phyloP scores from a whole-genome alignment of 192 early-diverging fungal species.

The Coemansia sp. region DNA sequence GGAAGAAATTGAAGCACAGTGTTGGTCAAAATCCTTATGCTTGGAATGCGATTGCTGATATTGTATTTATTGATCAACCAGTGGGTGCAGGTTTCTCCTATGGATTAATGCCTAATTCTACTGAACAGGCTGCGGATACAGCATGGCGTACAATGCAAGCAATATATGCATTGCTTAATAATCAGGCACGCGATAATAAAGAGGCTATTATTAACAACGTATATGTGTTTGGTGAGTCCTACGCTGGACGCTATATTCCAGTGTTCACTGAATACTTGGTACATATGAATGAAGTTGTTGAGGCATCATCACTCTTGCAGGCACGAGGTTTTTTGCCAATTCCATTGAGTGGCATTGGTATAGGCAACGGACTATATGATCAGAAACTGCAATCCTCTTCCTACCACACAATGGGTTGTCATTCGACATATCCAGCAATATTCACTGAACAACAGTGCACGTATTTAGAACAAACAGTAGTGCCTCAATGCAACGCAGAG shows the following conservation, averaged over 20 bases:
- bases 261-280: slow-evolving; percentile 46
- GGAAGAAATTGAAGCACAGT: slow-evolving; percentile 40
- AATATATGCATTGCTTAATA: slow-evolving; percentile 25
- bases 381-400: slow-evolving; percentile 31
- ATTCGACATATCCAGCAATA: slow-evolving; percentile 40
- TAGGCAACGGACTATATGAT: slow-evolving; percentile 60
- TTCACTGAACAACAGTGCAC: slow-evolving; percentile 24
- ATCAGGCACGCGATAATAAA: background rate
- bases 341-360: slow-evolving; percentile 52
- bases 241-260: slow-evolving; percentile 58
- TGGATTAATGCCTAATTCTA: slow-evolving; percentile 50
- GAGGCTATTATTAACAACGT: slow-evolving; percentile 2
- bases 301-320: slow-evolving; percentile 16
- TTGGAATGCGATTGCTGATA: slow-evolving; percentile 74
- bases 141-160: slow-evolving; percentile 56
- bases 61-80: slow-evolving; percentile 57
- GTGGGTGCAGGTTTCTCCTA: slow-evolving; percentile 74
- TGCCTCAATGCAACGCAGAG: slow-evolving; percentile 47
- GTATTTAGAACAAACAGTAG: slow-evolving; percentile 45
- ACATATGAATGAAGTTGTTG: slow-evolving; percentile 35
- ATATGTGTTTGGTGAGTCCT: slow-evolving; percentile 58
- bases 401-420: slow-evolving; percentile 46
- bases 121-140: slow-evolving; percentile 45
- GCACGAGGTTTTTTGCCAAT: slow-evolving; percentile 27
- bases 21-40: slow-evolving; percentile 54